phyloP scores from a whole-genome alignment of 2,329 filamentous ascomycete species.

The Xylaria multiplex region DNA sequence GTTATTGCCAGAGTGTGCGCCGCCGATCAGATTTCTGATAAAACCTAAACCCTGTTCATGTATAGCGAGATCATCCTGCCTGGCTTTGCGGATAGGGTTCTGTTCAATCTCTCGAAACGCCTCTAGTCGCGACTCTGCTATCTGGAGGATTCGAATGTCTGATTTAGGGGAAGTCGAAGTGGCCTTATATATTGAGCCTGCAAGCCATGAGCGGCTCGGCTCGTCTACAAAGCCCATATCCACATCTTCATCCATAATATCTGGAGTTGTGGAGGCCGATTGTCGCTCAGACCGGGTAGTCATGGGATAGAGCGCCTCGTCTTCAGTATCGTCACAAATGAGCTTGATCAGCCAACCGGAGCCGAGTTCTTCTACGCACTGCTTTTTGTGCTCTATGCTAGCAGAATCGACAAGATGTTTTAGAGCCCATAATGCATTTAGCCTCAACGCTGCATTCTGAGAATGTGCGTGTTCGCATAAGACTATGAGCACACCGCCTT shows the following conservation, averaged over 20 bases:
- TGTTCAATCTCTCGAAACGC: conserved; percentile 72
- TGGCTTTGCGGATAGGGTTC: conserved; percentile 72
- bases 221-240: conserved; percentile 64
- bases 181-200: conserved; percentile 36
- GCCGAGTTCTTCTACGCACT: conserved; percentile 79
- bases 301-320: conserved; percentile 58
- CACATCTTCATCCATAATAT: conserved; percentile 67
- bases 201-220: conserved; percentile 46
- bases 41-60: conserved; percentile 93
- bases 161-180: conserved; percentile 30
- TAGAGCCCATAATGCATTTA: conserved; percentile 91
- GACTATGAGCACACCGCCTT: conserved; percentile 77
- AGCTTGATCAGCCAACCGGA: conserved; percentile 83
- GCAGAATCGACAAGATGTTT: conserved; percentile 87
- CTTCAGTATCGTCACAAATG: conserved; percentile 72
- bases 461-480: conserved; percentile 88
- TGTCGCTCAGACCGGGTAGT: conserved; percentile 49
- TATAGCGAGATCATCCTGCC: conserved; percentile 82
- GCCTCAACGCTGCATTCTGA: conserved; percentile 77
- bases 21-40: conserved; percentile 86
- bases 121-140: conserved; percentile 61
- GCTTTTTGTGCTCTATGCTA: conserved; percentile 76
- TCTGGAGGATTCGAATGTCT: conserved; percentile 52
- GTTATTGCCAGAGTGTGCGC: conserved; percentile 59
- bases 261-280: conserved; percentile 40